Evolutionary conservation across 2,329 filamentous ascomycete species (phyloP).

Genomic region (Exserohilum turcica): DNA sequence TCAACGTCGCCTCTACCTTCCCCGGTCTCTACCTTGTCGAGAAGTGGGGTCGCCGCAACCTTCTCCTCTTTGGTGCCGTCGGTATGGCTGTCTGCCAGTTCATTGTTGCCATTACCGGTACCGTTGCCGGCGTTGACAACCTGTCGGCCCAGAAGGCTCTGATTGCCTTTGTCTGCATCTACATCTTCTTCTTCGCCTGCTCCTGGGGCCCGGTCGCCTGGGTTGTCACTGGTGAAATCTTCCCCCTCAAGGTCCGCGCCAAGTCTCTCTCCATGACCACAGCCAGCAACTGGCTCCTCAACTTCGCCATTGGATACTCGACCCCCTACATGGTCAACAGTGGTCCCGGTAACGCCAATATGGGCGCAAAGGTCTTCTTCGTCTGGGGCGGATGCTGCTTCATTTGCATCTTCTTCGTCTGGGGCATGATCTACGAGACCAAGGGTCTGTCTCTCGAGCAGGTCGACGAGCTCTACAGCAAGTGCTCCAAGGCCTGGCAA

Average conservation of each 20-base stretch:
- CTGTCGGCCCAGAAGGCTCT: slow-evolving; percentile 47
- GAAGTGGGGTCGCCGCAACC: slow-evolving; percentile 73
- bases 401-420: slow-evolving; percentile 68
- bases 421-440: slow-evolving; percentile 76
- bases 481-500: slow-evolving; percentile 73
- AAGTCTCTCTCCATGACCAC: slow-evolving; percentile 59
- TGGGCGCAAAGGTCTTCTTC: slow-evolving; percentile 63
- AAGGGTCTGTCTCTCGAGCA: slow-evolving; percentile 78
- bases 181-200: slow-evolving; percentile 80
- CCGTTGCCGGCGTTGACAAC: slow-evolving; percentile 45
- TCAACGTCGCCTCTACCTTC: slow-evolving; percentile 78
- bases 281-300: slow-evolving; percentile 61
- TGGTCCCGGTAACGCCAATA: slow-evolving; percentile 65
- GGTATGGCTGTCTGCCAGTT: slow-evolving; percentile 66
- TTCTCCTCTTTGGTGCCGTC: slow-evolving; percentile 74
- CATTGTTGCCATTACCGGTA: slow-evolving; percentile 50
- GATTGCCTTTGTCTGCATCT: slow-evolving; percentile 63
- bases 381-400: slow-evolving; percentile 61
- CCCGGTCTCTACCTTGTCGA: slow-evolving; percentile 79
- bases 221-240: slow-evolving; percentile 57
- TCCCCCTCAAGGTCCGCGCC: slow-evolving; percentile 54
- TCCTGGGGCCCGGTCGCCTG: slow-evolving; percentile 79
- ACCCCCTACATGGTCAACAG: slow-evolving; percentile 74
- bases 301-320: slow-evolving; percentile 54
- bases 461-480: slow-evolving; percentile 79